A percentile compares a stretch with the other conserved stretches of the same genome.
phyloP scores from a whole-genome alignment of 805 yeast species.

The Pichia sporocuriosa region DNA sequence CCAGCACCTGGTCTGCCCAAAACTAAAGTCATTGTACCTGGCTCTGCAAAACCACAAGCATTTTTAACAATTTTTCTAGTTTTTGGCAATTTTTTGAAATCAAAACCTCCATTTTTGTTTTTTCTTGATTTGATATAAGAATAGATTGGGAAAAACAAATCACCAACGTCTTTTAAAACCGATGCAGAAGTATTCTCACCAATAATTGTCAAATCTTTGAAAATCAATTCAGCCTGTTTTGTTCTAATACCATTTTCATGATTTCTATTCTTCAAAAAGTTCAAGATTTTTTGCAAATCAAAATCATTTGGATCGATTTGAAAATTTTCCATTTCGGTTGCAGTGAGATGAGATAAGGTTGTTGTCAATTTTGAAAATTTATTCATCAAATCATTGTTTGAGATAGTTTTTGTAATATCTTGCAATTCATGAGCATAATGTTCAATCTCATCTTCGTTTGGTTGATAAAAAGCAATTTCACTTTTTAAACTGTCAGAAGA shows the following conservation, averaged over 20 bases:
- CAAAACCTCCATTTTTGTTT: constrained; percentile 20
- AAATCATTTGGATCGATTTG: constrained; percentile 27
- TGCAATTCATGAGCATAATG: no score
- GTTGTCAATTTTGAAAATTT: constrained; percentile 10
- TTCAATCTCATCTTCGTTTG: no score
- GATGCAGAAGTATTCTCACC: constrained; percentile 46
- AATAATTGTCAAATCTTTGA: constrained; percentile 35
- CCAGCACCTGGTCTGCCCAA: constrained; percentile 60
- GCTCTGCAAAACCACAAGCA: constrained; percentile 25
- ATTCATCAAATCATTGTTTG: no score
- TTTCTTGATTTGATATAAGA: constrained; percentile 7
- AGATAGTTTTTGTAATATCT: no score
- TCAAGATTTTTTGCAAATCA: constrained; percentile 33
- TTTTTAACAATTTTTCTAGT: constrained; percentile 18
- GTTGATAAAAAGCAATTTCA: no score
- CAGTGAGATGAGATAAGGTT: constrained; percentile 12
- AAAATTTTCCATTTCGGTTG: constrained; percentile 13
- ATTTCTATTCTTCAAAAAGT: constrained; percentile 33
- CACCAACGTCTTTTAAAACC: constrained; percentile 38
- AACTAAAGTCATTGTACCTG: constrained; percentile 51
- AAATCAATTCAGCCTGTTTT: constrained; percentile 36
- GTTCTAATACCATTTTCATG: constrained; percentile 39
- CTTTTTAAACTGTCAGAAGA: no score
- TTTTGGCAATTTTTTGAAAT: constrained; percentile 14
- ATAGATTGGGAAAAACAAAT: constrained; percentile 34